Evolutionary conservation across 257 asterid genomes (phyloP).

Genomic region (Nicotiana knightiana): DNA sequence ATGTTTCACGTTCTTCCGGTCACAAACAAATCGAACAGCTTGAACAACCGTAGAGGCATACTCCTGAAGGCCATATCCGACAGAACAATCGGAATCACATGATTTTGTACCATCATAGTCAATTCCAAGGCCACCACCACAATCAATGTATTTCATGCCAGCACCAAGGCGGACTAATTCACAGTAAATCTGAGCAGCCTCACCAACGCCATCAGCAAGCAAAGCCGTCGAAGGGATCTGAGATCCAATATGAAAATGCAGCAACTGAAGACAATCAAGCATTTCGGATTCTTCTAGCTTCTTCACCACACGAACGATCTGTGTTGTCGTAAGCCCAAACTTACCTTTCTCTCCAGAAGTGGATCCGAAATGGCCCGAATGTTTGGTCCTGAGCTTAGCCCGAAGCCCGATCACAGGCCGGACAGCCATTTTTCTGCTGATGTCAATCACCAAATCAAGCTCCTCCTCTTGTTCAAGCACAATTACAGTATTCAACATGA

Average conservation of each 20-base stretch:
- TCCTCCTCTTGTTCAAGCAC: constrained; percentile 97
- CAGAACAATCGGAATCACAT: constrained; percentile 68
- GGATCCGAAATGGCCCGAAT: constrained; percentile 93
- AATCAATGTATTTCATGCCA: constrained; percentile 67
- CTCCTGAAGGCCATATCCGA: constrained; percentile 62
- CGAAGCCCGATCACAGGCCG: constrained; percentile 83
- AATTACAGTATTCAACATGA: constrained; percentile 69
- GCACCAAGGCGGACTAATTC: constrained; percentile 89
- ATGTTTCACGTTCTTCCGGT: constrained; percentile 61
- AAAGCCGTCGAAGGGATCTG: constrained; percentile 79
- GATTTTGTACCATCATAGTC: constrained; percentile 94
- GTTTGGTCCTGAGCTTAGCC: constrained; percentile 93
- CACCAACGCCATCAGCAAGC: constrained; percentile 77
- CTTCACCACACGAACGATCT: constrained; percentile 76
- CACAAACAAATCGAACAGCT: constrained; percentile 55
- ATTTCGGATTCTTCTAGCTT: constrained; percentile 52
- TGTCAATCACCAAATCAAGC: constrained; percentile 60
- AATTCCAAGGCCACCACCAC: constrained; percentile 96
- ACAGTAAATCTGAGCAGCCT: constrained; percentile 84
- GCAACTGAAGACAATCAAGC: constrained; percentile 85
- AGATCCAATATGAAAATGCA: constrained; percentile 95
- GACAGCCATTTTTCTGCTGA: constrained; percentile 56
- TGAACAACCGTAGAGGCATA: constrained; percentile 85
- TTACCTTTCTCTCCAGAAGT: constrained; percentile 97
- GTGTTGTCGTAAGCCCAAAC: constrained; percentile 78